A percentile compares a stretch with the other conserved stretches of the same genome.
phyloP scores from a whole-genome alignment of 2,329 filamentous ascomycete species.

The Pochonia chlamydosporia region DNA sequence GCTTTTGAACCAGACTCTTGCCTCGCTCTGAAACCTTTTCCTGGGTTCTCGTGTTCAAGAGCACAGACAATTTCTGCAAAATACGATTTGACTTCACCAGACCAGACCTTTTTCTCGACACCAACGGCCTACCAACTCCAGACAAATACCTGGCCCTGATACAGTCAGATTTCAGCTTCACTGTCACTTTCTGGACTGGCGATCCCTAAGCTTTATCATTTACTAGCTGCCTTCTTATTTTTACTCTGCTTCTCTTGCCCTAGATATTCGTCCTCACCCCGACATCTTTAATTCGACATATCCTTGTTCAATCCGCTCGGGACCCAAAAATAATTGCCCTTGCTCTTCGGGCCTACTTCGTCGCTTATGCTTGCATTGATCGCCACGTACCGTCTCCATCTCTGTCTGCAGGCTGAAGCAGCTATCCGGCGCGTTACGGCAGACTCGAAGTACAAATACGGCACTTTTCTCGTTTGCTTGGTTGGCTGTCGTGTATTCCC shows the following conservation, averaged over 20 bases:
- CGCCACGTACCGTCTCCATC: neutral
- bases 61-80: too few relatives aligned
- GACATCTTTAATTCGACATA: neutral
- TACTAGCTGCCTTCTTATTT: neutral
- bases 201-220: too few relatives aligned
- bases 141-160: too few relatives aligned
- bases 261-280: neutral
- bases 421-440: neutral
- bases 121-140: too few relatives aligned
- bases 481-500: neutral
- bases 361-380: neutral
- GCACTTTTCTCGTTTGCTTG: neutral
- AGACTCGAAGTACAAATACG: neutral
- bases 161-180: too few relatives aligned
- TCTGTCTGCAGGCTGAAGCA: neutral
- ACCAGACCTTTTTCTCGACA: too few relatives aligned
- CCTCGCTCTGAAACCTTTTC: too few relatives aligned
- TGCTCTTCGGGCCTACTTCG: slow-evolving; percentile 8
- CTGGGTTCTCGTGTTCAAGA: too few relatives aligned
- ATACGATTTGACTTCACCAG: too few relatives aligned
- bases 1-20: too few relatives aligned
- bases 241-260: neutral
- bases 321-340: neutral
- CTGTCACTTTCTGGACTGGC: too few relatives aligned
- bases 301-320: neutral